Evolutionary conservation across 805 yeast genomes (phyloP), one percentile per base, ranked within the genome.

Genomic region (Ogataea nitratoaversa): DNA sequence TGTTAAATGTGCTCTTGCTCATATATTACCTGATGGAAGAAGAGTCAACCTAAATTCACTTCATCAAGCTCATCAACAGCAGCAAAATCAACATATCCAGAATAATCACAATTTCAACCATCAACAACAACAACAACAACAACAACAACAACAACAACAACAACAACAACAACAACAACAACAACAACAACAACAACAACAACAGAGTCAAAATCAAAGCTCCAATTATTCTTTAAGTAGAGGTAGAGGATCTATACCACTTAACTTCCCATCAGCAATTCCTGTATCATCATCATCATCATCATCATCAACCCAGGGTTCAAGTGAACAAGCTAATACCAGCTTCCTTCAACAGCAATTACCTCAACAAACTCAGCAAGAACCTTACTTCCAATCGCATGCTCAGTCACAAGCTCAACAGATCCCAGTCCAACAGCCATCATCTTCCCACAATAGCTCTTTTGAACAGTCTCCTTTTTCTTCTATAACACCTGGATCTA

Each of bases 1-100:
- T 4, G 68, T 78, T 37, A 90, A 89, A 56, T 91, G 99, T 68
- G 98, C 96, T 1, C 74, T 91, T 54, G 95, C 95, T 6, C 99
- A 91, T 64, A 74, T 85, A 42, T 65, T 85, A 30, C 95, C 96
- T 0, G 95, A 90, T 54, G 96, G 96, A 1, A 75, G 88, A n/a
- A 69, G 86, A 32, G 82, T 85, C 16, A 85, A 84, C 55, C 74
- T 77, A 13, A 68, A 64, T 41, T 49, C 66, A 4, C 38, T 60
- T 16, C 67, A 64, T 17, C 47, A 65, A 40, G 63, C 41, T 23
- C 49, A 49, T 37, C 39, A 36, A 17, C 38, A 29, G 20, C 27
- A 30, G 22, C 33, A 30, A 13, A 20, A 30, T 4, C 33, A 30
- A 12, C 18, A 30, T 23, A 23, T 23, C 25, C 25, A 11, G 25